Evolutionary conservation across 108 stramenopile genomes (phyloP).

Genomic region (Conticribra weissflogii): DNA sequence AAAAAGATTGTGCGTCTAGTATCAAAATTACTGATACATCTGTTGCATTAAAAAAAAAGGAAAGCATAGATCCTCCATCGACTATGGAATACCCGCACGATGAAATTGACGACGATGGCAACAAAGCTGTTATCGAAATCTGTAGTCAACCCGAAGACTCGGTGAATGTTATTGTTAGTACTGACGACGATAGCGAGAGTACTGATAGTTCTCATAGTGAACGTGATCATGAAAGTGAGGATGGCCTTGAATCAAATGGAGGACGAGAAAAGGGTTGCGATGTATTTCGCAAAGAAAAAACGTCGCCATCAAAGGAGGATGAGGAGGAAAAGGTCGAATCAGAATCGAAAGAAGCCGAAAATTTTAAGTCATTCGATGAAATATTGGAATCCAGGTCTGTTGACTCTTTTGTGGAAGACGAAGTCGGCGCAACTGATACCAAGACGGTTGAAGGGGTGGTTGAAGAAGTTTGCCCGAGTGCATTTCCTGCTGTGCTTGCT

Average conservation of each 20-base stretch:
- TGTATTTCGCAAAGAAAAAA: background rate
- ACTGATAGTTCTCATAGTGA: constrained; percentile 29
- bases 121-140: background rate
- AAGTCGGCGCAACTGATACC: background rate
- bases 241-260: background rate
- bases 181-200: constrained; percentile 28
- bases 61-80: constrained; percentile 24
- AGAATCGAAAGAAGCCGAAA: background rate
- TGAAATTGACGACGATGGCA: constrained; percentile 3
- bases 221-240: constrained; percentile 6
- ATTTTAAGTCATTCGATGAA: background rate
- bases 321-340: background rate
- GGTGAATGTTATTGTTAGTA: constrained; percentile 27
- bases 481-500: no score
- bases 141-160: background rate
- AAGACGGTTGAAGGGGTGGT: background rate
- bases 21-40: background rate
- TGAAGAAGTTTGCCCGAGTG: background rate
- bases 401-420: background rate
- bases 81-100: constrained; percentile 22
- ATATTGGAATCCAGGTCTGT: background rate
- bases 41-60: background rate
- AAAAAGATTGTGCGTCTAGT: background rate
- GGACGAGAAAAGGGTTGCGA: background rate
- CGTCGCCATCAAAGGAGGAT: background rate